Evolutionary conservation across 345 rosid species (phyloP), one percentile per base, ranked within the genome.

Genomic region (Gossypium arboreum): DNA sequence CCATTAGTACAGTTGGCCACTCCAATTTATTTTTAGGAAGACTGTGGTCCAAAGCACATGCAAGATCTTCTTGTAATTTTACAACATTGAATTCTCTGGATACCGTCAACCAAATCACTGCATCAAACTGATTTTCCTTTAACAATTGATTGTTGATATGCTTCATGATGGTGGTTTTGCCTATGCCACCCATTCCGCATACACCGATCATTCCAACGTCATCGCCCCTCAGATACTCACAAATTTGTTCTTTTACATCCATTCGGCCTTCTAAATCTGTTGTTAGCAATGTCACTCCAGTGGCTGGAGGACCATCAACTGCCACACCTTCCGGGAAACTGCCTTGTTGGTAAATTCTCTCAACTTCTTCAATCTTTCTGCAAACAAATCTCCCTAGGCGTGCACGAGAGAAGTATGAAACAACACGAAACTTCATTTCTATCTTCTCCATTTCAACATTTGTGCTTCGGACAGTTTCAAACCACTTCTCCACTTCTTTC

Each of bases 401-500:
- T 13, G 71, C 55, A 45, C 34, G 55, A 22, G 55, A 45, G 24
- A 22, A 67, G 18, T 67, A 67, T 67, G 71, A 47, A 15, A 67
- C 41, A 13, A 13, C 71, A 1, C 55, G 34, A 45, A 67, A 22
- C 55, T 67, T 67, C 2, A 0, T 2, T 47, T 67, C 71, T 22
- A 67, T 67, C 20, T 2, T 24, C 24, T 67, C 20, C 39, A 67
- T 22, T 67, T 67, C 56, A 67, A 24, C n/a, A 8, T 47, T 67
- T 7, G 22, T 1, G 41, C 18, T 47, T 47, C 0, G 41, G 29
- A 47, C 18, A 12, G 47, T 27, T 7, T 67, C 39, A 47, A 67
- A 67, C 71, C 71, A 67, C 2, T 67, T 67, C 56, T 67, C 71
- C 9, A 66, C 54, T 58, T 58, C 62, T n/a, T 66, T 24, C 51